These are phyloP conservation scores for Tricholoma saponaceum DNA, from an alignment of 768 basidiomycete genomes.

Conservation along the genomic window DNA sequence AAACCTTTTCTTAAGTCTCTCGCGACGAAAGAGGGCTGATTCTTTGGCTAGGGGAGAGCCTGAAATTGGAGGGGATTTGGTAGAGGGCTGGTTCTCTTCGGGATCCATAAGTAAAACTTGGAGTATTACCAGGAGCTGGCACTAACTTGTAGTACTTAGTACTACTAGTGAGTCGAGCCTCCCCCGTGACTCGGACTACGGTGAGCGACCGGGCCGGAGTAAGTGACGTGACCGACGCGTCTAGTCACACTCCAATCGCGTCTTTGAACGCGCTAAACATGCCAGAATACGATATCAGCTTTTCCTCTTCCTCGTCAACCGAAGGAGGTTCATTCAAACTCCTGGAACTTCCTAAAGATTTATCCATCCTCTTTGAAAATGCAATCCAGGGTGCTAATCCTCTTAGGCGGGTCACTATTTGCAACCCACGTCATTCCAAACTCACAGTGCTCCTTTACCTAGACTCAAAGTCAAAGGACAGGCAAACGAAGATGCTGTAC, in stretches of 20 bases:
- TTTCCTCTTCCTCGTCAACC: slow-evolving; percentile 42
- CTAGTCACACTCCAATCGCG: not conserved
- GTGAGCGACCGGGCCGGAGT: too few relatives aligned
- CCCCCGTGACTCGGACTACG: too few relatives aligned
- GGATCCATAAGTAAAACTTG: slow-evolving; percentile 5
- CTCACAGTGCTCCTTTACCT: slow-evolving; percentile 6
- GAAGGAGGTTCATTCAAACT: slow-evolving; percentile 62
- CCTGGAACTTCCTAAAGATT: slow-evolving; percentile 69
- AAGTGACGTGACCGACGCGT: not conserved
- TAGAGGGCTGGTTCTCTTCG: slow-evolving; percentile 7
- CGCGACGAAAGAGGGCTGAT: not conserved
- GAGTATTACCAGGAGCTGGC: too few relatives aligned
- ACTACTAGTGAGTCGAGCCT: too few relatives aligned
- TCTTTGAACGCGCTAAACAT: slow-evolving; percentile 20
- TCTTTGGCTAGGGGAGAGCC: slow-evolving; percentile 7
- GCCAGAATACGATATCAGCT: slow-evolving; percentile 47
- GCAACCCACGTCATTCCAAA: slow-evolving; percentile 9
- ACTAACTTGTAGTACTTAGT: too few relatives aligned
- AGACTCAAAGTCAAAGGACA: slow-evolving; percentile 82
- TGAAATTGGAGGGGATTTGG: slow-evolving; percentile 10
- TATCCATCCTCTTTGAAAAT: slow-evolving; percentile 59
- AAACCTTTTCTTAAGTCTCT: slow-evolving; percentile 5
- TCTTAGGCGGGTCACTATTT: slow-evolving; percentile 22
- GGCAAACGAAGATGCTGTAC: slow-evolving; percentile 79
- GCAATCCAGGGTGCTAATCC: slow-evolving; percentile 30